phyloP scores from a whole-genome alignment of 192 early-diverging fungal species.

The Coemansia sp. region DNA sequence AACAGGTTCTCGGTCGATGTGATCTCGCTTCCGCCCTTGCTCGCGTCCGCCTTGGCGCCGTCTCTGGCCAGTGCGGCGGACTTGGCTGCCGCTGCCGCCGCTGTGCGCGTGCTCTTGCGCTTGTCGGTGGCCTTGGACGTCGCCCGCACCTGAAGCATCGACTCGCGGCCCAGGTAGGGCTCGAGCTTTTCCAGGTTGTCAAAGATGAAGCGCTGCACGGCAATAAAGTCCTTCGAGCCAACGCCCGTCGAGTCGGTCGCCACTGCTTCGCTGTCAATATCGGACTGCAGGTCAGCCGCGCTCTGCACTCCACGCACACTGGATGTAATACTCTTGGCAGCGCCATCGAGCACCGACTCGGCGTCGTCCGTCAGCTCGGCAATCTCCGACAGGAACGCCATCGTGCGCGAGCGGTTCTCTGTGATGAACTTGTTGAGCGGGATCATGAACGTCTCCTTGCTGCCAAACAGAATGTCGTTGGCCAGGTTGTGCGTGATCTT shows the following conservation, averaged over 20 bases:
- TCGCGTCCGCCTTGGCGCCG: not conserved
- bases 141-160: conserved; percentile 37
- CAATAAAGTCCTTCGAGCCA: conserved; percentile 46
- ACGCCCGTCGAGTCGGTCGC: conserved; percentile 24
- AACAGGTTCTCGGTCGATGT: conserved; percentile 62
- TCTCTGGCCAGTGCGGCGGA: not conserved
- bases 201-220: conserved; percentile 61
- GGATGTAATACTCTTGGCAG: conserved; percentile 34
- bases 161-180: conserved; percentile 57
- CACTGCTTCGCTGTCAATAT: conserved; percentile 18
- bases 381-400: conserved; percentile 73
- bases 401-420: conserved; percentile 74
- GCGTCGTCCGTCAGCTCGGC: conserved; percentile 51
- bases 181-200: conserved; percentile 66
- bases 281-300: conserved; percentile 11
- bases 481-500: conserved; percentile 97
- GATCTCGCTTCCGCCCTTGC: conserved; percentile 10
- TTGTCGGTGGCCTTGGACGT: conserved; percentile 28
- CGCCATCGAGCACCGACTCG: conserved; percentile 39
- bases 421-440: conserved; percentile 84
- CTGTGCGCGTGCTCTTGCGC: conserved; percentile 27
- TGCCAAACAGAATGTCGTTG: conserved; percentile 91
- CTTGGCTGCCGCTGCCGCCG: not conserved
- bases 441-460: conserved; percentile 92
- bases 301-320: no score